Base-by-base conservation (phyloP, 1,139 yeast genomes). In the Hemisphaericaspora xylofermentans region DNA sequence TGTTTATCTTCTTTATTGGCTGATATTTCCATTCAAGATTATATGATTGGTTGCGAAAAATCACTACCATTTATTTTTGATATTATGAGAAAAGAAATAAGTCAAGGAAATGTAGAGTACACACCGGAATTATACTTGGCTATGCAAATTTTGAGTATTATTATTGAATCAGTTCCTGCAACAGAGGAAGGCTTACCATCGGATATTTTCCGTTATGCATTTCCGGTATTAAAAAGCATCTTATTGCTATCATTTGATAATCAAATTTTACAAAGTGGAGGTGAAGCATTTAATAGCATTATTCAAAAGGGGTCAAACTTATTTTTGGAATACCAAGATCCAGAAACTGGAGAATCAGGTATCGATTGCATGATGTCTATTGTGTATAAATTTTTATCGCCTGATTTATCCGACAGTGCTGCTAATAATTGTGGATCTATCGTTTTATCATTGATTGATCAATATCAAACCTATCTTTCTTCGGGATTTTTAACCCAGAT, bases 261-360 rank as follows among this genome's bases (percentile, higher is more conserved):
- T 50, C 93, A 86, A 54, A 73, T 88, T 5, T 63, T 89, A 30
- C 96, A 89, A 58, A 71, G 82, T 13, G 84, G 91, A 1, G 86
- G 94, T 0, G 91, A 86, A 46, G 82, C 84, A 1, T 79, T 87
- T 51, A 80, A 82, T 44, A 78, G 76, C 22, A 61, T 89, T 37
- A 67, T 88, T 18, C 74, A 73, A 43, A 78, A 75, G 38, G 74
- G 79, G 1, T 60, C 81, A 0, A 54, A 64, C 1, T 67, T 68
- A 26, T 71, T 85, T 40, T 55, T 66, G 6, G 56, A 61, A 2
- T 77, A 72, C 47, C 54, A 48, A 10, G 68, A 65, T 38, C 63
- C 67, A n/a, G 60, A 59, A 13, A 56, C 71, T 3, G 65, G 68
- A 6, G 64, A 68, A 39, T 50, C 74, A 3, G 88, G 88, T 1